A percentile compares a stretch with the other conserved stretches of the same genome.
Evolutionary conservation across 345 rosid genomes (phyloP).

Genomic region (Citrus hindsii): DNA sequence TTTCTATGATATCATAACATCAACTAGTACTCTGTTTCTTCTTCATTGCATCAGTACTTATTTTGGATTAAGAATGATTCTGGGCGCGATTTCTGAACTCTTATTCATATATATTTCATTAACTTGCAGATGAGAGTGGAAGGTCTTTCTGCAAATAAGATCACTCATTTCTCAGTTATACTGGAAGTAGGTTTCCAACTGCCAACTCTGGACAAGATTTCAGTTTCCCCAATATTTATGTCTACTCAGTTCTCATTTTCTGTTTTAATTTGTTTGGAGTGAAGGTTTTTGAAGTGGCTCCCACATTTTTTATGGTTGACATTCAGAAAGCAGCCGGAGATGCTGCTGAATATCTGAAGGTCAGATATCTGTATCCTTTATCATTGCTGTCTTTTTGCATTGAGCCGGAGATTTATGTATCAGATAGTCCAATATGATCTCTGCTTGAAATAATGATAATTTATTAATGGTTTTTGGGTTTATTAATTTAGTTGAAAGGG

Average conservation of each 20-base stretch:
- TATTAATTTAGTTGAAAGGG: background rate
- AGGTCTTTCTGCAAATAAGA: constrained; percentile 70
- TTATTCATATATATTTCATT: constrained; percentile 2
- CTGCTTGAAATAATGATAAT: background rate
- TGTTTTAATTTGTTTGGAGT: background rate
- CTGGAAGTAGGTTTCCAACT: constrained; percentile 54
- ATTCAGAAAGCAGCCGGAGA: constrained; percentile 76
- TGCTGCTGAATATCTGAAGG: constrained; percentile 71
- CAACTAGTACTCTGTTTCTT: background rate
- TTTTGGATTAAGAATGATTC: background rate
- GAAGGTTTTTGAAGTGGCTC: constrained; percentile 92
- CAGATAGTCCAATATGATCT: background rate
- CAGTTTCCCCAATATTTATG: background rate
- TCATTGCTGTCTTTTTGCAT: background rate
- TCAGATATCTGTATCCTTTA: constrained; percentile 20
- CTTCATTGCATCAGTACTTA: background rate
- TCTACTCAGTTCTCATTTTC: background rate
- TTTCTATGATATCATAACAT: background rate
- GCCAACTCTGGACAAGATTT: background rate
- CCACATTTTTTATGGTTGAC: constrained; percentile 82
- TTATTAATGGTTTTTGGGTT: background rate
- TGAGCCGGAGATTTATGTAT: background rate
- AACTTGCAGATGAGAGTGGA: constrained; percentile 90
- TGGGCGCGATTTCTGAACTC: background rate
- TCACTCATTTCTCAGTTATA: constrained; percentile 69